Evolutionary conservation across 1,284 basidiomycete species (phyloP).

Genomic region (Ganoderma meredithae): DNA sequence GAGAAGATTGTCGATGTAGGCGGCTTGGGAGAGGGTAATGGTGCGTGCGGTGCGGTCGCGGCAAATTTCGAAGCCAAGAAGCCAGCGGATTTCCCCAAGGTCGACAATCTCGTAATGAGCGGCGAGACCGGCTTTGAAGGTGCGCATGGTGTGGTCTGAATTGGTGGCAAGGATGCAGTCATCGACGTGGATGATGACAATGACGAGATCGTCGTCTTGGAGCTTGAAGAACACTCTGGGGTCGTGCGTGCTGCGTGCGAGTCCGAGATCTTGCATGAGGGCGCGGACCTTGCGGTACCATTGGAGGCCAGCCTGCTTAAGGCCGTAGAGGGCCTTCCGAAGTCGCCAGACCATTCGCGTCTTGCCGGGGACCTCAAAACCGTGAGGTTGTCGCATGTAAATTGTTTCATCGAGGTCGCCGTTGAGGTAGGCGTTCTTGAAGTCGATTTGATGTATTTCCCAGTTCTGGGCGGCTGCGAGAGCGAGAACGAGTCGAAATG

Average conservation of each 20-base stretch:
- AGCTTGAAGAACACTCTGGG: slow-evolving; percentile 23
- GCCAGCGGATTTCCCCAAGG: slow-evolving; percentile 11
- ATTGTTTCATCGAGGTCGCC: slow-evolving; percentile 36
- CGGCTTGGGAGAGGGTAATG: slow-evolving; percentile 45
- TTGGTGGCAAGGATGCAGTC: neutral
- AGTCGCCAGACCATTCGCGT: slow-evolving; percentile 28
- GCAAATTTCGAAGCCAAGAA: slow-evolving; percentile 20
- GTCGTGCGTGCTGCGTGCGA: slow-evolving; percentile 23
- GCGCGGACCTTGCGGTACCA: slow-evolving; percentile 25
- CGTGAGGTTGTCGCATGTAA: slow-evolving; percentile 36
- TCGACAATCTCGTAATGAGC: slow-evolving; percentile 28
- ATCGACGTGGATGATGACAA: neutral
- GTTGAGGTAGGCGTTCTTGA: slow-evolving; percentile 42
- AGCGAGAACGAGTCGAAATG: slow-evolving; percentile 45
- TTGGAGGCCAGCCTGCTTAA: slow-evolving; percentile 34
- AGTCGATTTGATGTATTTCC: slow-evolving; percentile 43
- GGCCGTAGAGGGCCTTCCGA: slow-evolving; percentile 34
- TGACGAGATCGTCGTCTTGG: too few relatives aligned
- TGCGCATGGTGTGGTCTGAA: too few relatives aligned
- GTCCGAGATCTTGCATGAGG: slow-evolving; percentile 21
- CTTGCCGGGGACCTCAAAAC: slow-evolving; percentile 27
- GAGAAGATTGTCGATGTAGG: slow-evolving; percentile 48
- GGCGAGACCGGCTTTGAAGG: too few relatives aligned
- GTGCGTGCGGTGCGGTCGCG: slow-evolving; percentile 25
- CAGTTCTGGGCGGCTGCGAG: slow-evolving; percentile 37